Evolutionary conservation across 345 rosid genomes (phyloP), one percentile per base, ranked within the genome.

Genomic region (Rhizophora mangle): DNA sequence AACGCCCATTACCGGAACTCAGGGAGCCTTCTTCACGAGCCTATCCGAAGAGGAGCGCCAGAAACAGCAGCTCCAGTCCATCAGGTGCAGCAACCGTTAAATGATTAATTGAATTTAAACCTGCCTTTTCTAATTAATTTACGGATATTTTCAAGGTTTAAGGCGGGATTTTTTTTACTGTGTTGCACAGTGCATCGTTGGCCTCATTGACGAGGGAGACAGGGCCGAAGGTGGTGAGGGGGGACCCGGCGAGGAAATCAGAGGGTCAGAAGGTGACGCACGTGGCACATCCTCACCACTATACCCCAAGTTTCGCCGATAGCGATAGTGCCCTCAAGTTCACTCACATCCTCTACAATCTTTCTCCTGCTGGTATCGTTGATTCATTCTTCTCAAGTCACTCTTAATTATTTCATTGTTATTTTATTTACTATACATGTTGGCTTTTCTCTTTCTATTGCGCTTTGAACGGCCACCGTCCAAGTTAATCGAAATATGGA

Each of bases 331-430:
- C 83, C 36, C 82, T 95, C 79, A 95, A 95, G 66, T 92, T 92
- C 80, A 95, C 99, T 26, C 99, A 92, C 60, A 69, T 92, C 77
- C 97, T 95, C 69, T 90, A 92, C 88, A 95, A 95, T 72, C 98
- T 95, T 49, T 90, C 97, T 21, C 98, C 99, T 16, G 99, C 91
- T 43, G 99, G 99, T 89, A 81, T 54, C 6, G 30, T 27, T 6
- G 11, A 11, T 10, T 24, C 29, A 13, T 29, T 57, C 19, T 22
- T 37, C 36, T 67, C 5, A 19, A 21, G 6, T 13, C 34, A 26
- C 30, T 55, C 16, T 56, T 21, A 56, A 24, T 56, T 56, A 10
- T 56, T 9, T 22, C 60, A 21, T 43, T 3, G 3, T 43, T 13
- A 43, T 15, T 39, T 11, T 11, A 39, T 39, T 10, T 39, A 10